Conservation (phyloP, 2,329 filamentous ascomycete genomes). For the Biscogniauxia marginata region DNA sequence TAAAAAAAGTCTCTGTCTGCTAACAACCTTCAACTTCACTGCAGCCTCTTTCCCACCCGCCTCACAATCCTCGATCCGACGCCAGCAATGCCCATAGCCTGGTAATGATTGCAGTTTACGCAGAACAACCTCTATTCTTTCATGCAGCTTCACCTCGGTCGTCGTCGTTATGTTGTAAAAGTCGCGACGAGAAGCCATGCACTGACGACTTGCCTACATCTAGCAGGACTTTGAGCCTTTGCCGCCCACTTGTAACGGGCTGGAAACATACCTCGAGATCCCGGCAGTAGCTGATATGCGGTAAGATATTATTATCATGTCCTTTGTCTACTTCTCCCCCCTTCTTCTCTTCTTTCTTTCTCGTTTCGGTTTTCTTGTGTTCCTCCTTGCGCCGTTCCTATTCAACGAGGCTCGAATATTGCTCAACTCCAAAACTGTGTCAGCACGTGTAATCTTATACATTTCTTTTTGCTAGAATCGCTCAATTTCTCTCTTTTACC, state of each 20-base stretch:
- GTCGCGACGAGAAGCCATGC: constrained; percentile 21
- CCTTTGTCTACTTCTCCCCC: neutral
- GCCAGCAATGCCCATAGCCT: constrained; percentile 30
- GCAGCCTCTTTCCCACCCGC: constrained; percentile 22
- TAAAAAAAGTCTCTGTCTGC: constrained; percentile 9
- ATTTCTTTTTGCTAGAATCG: neutral
- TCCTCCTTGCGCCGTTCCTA: neutral
- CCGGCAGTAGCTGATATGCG: constrained; percentile 53
- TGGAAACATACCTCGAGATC: constrained; percentile 53
- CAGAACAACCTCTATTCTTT: constrained; percentile 14
- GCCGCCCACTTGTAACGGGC: constrained; percentile 46
- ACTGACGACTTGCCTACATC: constrained; percentile 34
- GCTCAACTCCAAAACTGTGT: neutral
- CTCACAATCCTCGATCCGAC: constrained; percentile 21
- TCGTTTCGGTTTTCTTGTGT: neutral
- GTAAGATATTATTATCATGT: constrained; percentile 39
- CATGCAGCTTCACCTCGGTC: constrained; percentile 17
- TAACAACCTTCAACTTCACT: constrained; percentile 24
- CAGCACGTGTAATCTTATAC: neutral
- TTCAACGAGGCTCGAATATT: neutral
- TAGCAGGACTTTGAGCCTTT: constrained; percentile 56
- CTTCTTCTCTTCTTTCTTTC: neutral
- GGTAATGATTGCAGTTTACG: constrained; percentile 26
- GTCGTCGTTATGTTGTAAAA: constrained; percentile 11
- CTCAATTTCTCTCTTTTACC: constrained; percentile 3